These are phyloP conservation scores for Potentilla sterilis DNA, from an alignment of 306 rosid genomes.

Conservation along the genomic window DNA sequence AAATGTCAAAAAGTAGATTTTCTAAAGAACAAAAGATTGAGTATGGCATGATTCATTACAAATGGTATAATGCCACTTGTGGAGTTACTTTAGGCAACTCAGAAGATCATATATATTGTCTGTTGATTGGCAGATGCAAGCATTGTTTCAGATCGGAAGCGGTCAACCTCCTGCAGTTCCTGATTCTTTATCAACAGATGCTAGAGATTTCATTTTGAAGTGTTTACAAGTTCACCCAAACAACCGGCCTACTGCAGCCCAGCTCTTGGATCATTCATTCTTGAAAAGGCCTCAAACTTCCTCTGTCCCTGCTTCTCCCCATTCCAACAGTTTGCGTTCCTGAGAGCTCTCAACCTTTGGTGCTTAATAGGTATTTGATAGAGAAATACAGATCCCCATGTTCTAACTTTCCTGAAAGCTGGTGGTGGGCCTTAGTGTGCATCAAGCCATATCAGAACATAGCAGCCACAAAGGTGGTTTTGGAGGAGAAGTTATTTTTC, in stretches of 20 bases:
- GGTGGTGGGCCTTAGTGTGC: not conserved
- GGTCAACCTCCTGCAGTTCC: slow-evolving; percentile 70
- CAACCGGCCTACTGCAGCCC: slow-evolving; percentile 64
- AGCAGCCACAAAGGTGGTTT: not conserved
- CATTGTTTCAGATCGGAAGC: slow-evolving; percentile 75
- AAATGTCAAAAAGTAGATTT: not conserved
- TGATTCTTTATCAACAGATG: slow-evolving; percentile 70
- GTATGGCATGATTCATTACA: not conserved
- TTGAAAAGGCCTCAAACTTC: slow-evolving; percentile 53
- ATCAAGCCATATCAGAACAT: not conserved
- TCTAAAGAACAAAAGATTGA: not conserved
- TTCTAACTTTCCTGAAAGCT: not conserved
- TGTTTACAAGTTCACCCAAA: slow-evolving; percentile 70
- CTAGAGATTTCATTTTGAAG: slow-evolving; percentile 61
- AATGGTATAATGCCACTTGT: not conserved
- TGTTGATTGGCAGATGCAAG: slow-evolving; percentile 60
- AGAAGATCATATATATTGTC: not conserved
- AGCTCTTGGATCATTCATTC: slow-evolving; percentile 69
- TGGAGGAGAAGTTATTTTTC: not conserved
- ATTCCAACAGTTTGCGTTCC: not conserved
- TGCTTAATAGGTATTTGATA: not conserved
- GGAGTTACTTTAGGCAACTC: not conserved
- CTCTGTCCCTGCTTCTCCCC: slow-evolving; percentile 68
- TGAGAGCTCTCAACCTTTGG: not conserved
- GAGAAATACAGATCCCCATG: not conserved